Conservation (phyloP, 106 monocot genomes). For the Ottelia alismoides region DNA sequence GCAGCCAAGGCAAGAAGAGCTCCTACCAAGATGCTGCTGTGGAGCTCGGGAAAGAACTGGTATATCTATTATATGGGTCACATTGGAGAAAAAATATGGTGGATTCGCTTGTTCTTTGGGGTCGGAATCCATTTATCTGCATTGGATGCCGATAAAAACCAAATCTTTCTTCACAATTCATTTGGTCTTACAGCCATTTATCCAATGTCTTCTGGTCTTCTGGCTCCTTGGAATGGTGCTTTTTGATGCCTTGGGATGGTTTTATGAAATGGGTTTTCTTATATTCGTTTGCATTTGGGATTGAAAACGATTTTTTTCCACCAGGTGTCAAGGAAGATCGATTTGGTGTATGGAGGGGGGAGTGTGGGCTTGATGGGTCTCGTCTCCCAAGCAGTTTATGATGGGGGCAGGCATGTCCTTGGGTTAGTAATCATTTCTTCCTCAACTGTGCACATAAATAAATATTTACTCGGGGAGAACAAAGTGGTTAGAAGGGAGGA, state of each 20-base stretch:
- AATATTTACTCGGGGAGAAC: no score
- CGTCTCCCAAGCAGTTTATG: conserved; percentile 15
- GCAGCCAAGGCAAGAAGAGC: conserved; percentile 77
- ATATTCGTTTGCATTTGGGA: background rate
- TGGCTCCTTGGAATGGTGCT: no score
- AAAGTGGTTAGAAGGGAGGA: no score
- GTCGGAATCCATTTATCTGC: background rate
- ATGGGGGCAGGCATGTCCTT: conserved; percentile 15
- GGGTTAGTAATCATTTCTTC: conserved; percentile 4
- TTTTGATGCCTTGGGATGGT: background rate
- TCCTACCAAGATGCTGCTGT: conserved; percentile 77
- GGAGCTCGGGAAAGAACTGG: conserved; percentile 63
- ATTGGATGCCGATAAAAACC: background rate
- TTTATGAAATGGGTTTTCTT: background rate
- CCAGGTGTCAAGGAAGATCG: conserved; percentile 15
- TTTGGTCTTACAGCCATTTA: no score
- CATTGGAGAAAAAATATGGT: no score
- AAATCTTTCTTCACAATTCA: background rate
- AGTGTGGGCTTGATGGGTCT: conserved; percentile 15
- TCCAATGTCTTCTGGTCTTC: no score
- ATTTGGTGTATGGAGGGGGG: conserved; percentile 16
- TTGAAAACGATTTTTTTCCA: background rate
- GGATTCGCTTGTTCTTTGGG: background rate
- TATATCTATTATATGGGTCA: no score
- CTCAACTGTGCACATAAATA: no score